phyloP scores from a whole-genome alignment of 2,329 filamentous ascomycete species.

The Cladosporium austrohemisphaericum region DNA sequence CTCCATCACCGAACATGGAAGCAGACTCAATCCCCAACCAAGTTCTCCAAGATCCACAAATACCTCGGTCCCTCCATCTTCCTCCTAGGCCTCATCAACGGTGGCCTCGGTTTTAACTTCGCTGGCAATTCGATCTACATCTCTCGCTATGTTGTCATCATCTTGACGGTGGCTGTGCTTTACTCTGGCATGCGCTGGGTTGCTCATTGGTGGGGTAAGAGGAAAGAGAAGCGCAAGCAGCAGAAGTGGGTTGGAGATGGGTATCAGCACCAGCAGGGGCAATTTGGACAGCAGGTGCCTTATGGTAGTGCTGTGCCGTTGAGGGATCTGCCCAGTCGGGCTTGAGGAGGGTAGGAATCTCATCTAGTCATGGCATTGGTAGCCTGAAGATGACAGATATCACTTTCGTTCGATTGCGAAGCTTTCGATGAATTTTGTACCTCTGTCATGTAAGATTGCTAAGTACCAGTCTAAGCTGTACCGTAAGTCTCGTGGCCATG shows the following conservation, averaged over 20 bases:
- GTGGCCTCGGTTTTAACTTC: constrained; percentile 57
- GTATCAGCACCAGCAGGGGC: background rate
- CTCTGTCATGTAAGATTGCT: no score
- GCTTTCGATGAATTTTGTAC: no score
- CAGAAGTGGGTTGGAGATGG: constrained; percentile 5
- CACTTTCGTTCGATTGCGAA: no score
- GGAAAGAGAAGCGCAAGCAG: background rate
- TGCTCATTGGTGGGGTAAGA: constrained; percentile 2
- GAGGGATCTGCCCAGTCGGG: background rate
- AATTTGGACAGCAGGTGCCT: constrained; percentile 1
- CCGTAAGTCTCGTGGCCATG: constrained; percentile 32
- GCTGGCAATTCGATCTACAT: constrained; percentile 42
- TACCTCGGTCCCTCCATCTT: constrained; percentile 57
- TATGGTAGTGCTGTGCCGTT: constrained; percentile 9
- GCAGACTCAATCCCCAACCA: constrained; percentile 40
- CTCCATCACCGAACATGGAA: constrained; percentile 55
- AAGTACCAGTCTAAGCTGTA: constrained; percentile 20
- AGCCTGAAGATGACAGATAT: no score
- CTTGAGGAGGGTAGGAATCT: background rate
- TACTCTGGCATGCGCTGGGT: background rate
- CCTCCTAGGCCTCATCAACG: constrained; percentile 53
- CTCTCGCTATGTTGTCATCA: background rate
- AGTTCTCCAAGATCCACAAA: constrained; percentile 51
- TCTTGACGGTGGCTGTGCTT: background rate
- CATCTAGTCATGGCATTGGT: no score